These are phyloP conservation scores for Diaporthe caulivora DNA, from an alignment of 2,329 filamentous ascomycete species.

Conservation along the genomic window DNA sequence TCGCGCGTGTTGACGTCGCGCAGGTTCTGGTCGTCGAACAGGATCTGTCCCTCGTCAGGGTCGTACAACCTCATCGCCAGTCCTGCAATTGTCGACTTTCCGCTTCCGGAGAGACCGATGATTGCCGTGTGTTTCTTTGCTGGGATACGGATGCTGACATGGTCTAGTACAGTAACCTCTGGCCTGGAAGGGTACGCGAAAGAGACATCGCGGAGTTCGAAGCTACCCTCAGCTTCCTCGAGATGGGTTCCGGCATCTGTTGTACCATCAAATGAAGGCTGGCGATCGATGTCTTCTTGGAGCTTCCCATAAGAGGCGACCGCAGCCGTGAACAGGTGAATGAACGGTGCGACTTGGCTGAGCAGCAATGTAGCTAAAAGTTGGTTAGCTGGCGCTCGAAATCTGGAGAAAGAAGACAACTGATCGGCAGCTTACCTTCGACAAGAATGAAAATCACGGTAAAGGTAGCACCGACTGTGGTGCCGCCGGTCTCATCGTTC, in stretches of 20 bases:
- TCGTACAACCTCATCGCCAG: constrained; percentile 61
- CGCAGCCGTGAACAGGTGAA: constrained; percentile 70
- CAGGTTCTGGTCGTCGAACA: constrained; percentile 53
- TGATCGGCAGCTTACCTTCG: constrained; percentile 54
- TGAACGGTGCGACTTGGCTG: constrained; percentile 70
- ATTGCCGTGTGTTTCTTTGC: constrained; percentile 65
- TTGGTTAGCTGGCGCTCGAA: constrained; percentile 41
- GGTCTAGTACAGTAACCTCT: constrained; percentile 56
- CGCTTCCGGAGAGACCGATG: constrained; percentile 69
- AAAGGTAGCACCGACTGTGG: constrained; percentile 61
- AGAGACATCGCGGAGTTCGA: constrained; percentile 45
- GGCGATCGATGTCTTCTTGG: constrained; percentile 64
- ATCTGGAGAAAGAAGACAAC: neutral
- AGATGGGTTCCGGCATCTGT: constrained; percentile 40
- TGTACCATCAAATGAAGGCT: constrained; percentile 57
- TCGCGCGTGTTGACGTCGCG: constrained; percentile 53
- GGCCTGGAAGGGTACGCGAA: constrained; percentile 61
- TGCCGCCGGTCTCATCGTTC: constrained; percentile 49
- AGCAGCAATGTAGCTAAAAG: constrained; percentile 64
- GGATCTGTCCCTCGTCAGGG: constrained; percentile 54
- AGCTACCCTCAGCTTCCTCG: constrained; percentile 26
- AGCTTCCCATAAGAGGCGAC: constrained; percentile 67
- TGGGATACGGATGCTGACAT: constrained; percentile 52
- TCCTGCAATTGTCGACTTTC: constrained; percentile 66
- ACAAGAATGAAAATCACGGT: constrained; percentile 68